Evolutionary conservation across 768 basidiomycete genomes (phyloP).

Genomic region (Tephrocybe sp.): DNA sequence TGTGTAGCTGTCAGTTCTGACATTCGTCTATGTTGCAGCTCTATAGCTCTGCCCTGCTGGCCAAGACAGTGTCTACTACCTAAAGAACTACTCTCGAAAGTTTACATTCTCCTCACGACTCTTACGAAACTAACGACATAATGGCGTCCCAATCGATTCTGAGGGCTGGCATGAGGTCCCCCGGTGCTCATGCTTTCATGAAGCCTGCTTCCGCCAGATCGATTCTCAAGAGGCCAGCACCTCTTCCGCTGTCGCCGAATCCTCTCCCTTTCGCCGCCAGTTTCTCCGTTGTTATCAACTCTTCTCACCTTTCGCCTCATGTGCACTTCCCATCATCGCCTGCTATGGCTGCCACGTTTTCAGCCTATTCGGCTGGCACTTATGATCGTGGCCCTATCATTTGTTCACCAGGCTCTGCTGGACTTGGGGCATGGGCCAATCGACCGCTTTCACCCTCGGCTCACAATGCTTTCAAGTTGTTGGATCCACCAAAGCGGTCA

Average conservation of each 20-base stretch:
- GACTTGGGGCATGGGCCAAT: constrained; percentile 55
- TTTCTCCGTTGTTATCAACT: constrained; percentile 32
- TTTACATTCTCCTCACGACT: constrained; percentile 14
- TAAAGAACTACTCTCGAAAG: constrained; percentile 21
- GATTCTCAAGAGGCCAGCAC: constrained; percentile 40
- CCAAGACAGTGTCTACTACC: constrained; percentile 44
- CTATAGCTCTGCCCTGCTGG: constrained; percentile 43
- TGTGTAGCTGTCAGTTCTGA: not conserved
- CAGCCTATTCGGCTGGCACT: constrained; percentile 53
- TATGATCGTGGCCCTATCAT: constrained; percentile 69
- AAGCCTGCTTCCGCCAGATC: constrained; percentile 28
- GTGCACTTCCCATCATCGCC: constrained; percentile 72
- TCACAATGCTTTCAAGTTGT: constrained; percentile 32
- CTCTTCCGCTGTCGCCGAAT: constrained; percentile 36
- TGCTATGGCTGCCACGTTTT: constrained; percentile 51
- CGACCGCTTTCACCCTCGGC: constrained; percentile 39
- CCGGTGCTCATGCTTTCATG: constrained; percentile 26
- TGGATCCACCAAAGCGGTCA: constrained; percentile 28
- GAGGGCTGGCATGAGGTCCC: constrained; percentile 33
- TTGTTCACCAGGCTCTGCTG: constrained; percentile 55
- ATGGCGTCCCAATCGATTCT: constrained; percentile 40
- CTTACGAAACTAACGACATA: constrained; percentile 24
- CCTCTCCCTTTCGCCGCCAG: constrained; percentile 28
- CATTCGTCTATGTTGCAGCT: not conserved
- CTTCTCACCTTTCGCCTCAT: constrained; percentile 41